Evolutionary conservation across 495 filamentous ascomycete species (phyloP).

Genomic region (Gamarada debralockiae): DNA sequence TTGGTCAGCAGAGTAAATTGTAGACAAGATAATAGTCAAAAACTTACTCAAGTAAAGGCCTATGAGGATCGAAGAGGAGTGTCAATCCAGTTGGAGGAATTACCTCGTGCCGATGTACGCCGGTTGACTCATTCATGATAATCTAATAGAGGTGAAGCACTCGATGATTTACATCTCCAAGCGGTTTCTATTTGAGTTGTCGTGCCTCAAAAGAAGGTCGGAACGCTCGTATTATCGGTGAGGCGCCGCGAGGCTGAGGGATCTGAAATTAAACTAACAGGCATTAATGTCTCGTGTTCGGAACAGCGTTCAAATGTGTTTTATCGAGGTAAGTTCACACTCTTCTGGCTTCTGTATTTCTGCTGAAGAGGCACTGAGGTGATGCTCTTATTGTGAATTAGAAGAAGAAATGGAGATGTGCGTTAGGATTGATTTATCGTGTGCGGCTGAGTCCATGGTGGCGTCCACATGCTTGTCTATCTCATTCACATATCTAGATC

Average conservation of each 20-base stretch:
- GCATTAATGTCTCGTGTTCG: not conserved
- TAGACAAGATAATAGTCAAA: not conserved
- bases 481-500: too few species aligned
- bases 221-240: not conserved
- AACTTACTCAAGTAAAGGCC: constrained; percentile 3
- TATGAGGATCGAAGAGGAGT: constrained; percentile 3
- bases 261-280: not conserved
- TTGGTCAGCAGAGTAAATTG: not conserved
- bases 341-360: too few species aligned
- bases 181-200: not conserved
- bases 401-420: too few species aligned
- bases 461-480: too few species aligned
- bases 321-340: too few species aligned
- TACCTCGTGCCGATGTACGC: not conserved
- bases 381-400: too few species aligned
- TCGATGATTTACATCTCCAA: not conserved
- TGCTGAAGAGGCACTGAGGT: too few species aligned
- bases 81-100: not conserved
- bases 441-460: too few species aligned
- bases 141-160: not conserved
- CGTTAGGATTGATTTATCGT: too few species aligned
- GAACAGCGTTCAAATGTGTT: too few species aligned
- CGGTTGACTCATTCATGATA: not conserved
- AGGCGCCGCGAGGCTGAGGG: not conserved
- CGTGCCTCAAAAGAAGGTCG: not conserved